Evolutionary conservation across 345 rosid species (phyloP).

Genomic region (Ceriops zippeliana): DNA sequence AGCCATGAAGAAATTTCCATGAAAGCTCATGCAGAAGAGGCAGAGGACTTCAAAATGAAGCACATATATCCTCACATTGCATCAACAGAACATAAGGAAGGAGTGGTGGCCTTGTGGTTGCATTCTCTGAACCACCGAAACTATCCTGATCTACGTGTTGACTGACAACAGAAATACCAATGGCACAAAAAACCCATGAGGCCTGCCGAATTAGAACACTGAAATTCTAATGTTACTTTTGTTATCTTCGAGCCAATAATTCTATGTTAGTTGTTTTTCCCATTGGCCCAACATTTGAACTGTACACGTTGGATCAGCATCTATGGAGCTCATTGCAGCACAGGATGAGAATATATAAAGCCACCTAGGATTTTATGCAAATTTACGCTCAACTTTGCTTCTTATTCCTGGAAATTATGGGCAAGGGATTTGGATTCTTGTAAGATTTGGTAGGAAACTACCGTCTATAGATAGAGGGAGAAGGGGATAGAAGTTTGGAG

Average conservation of each 20-base stretch:
- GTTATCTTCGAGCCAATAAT: not conserved
- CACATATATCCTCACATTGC: conserved; percentile 80
- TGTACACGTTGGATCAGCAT: not conserved
- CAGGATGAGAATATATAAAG: conserved; percentile 6
- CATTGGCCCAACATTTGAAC: no score
- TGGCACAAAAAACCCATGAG: not conserved
- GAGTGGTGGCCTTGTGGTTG: conserved; percentile 81
- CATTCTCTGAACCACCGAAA: conserved; percentile 86
- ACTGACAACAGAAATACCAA: conserved; percentile 1
- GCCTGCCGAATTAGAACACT: not conserved
- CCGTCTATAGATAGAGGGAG: conserved; percentile 14
- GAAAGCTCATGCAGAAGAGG: conserved; percentile 65
- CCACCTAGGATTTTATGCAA: conserved; percentile 22
- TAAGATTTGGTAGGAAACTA: conserved; percentile 9
- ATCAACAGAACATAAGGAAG: conserved; percentile 74
- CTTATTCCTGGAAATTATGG: not conserved
- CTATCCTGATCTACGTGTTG: conserved; percentile 55
- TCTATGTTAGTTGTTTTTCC: no score
- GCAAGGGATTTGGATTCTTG: conserved; percentile 28
- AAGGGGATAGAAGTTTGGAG: not conserved
- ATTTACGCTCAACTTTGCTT: conserved; percentile 35
- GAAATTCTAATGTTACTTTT: not conserved
- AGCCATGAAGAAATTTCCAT: conserved; percentile 83
- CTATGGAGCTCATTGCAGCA: conserved; percentile 5
- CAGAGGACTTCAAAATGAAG: conserved; percentile 79